A percentile compares a stretch with the other conserved stretches of the same genome.
These are phyloP conservation scores for Eimeria mitis DNA, from an alignment of 169 alveolate species.

Conservation along the genomic window DNA sequence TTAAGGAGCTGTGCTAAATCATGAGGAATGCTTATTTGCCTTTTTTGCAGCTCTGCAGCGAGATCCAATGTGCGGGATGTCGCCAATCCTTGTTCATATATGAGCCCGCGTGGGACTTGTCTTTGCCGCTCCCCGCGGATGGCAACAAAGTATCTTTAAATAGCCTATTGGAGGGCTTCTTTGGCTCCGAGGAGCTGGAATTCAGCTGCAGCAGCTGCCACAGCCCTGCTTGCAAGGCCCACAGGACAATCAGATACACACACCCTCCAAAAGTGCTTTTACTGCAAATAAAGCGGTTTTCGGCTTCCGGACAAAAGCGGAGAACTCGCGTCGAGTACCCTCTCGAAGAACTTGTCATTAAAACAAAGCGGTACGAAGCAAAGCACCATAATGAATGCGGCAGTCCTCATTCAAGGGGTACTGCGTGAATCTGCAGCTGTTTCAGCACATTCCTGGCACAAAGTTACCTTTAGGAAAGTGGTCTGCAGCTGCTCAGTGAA, in stretches of 20 bases:
- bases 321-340: conserved; percentile 55
- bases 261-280: conserved; percentile 45
- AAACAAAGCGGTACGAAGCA: conserved; percentile 16
- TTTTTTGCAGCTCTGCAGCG: conserved; percentile 65
- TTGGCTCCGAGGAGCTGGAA: conserved; percentile 65
- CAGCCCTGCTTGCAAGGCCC: conserved; percentile 61
- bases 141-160: conserved; percentile 15
- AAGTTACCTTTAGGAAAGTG: neutral
- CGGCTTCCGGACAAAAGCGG: conserved; percentile 53
- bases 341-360: conserved; percentile 21
- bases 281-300: conserved; percentile 62
- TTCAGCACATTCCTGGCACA: neutral
- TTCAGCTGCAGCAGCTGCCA: conserved; percentile 67
- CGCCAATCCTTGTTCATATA: conserved; percentile 35
- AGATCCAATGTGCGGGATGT: conserved; percentile 51
- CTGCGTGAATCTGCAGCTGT: neutral
- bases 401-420: neutral
- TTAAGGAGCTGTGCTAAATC: neutral
- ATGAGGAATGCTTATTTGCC: neutral
- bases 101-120: conserved; percentile 73
- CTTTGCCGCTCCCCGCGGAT: conserved; percentile 40
- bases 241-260: conserved; percentile 54
- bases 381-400: no score
- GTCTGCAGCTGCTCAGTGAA: neutral
- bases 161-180: conserved; percentile 10